Evolutionary conservation across 352 stramenopile species (phyloP), one percentile per base, ranked within the genome.

Genomic region (Albugo candida): DNA sequence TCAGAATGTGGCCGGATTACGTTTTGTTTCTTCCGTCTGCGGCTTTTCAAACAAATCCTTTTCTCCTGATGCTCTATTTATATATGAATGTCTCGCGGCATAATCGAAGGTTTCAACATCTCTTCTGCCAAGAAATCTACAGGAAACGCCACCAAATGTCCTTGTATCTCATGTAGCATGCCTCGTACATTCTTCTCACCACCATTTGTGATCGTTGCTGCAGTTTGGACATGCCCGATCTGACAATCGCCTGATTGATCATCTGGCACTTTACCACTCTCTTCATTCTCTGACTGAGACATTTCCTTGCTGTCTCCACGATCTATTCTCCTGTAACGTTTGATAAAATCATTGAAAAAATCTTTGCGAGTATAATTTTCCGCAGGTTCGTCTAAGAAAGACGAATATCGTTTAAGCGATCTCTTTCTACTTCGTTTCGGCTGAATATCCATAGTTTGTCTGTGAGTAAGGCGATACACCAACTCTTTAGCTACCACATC

Each of bases 111-210:
- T 49, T 84, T 80, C 14, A 92, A 59, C 36, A 83, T 83, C 53
- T 89, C 76, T 49, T 89, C 77, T n/a, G 67, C 66, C 35, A 92
- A 53, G 42, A 92, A 92, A 31, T 92, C 66, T 27, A 88, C 46
- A 19, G 79, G 79, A 50, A 89, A 92, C 35, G 86, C 68, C 19
- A 92, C 79, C 1, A 92, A 60, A 41, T 89, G 76, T 35, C 79
- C 79, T 27, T 70, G 74, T 43, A 92, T 89, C 57, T 81, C 72
- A 24, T 66, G 84, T 11, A 92, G 56, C 55, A 85, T 66, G 2
- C 66, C 65, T 38, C 74, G 71, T 36, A 73, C 77, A 34, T 62
- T 59, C 17, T 69, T 74, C 55, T 87, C 74, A 49, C 80, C 64
- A 54, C 83, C 68, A 37, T 83, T 84, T 34, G 64, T 70, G 14